Evolutionary conservation across 129 eudicot species (phyloP).

Genomic region (Chrysanthemum makinoi): DNA sequence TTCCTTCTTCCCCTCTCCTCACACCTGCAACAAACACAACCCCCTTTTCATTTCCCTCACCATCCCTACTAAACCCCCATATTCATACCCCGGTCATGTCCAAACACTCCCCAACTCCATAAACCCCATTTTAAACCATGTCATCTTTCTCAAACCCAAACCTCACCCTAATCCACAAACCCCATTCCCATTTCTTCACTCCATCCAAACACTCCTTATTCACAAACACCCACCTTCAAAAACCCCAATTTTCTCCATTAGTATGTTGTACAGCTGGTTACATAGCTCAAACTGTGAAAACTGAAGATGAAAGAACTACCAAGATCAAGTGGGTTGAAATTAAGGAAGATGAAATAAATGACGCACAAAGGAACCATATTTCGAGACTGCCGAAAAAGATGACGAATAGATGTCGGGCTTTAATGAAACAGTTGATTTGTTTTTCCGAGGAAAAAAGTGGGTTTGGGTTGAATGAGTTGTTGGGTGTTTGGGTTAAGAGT

Average conservation of each 20-base stretch:
- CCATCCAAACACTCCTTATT: constrained; percentile 5
- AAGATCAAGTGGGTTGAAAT: constrained; percentile 51
- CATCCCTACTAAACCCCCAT: background rate
- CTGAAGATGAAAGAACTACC: constrained; percentile 26
- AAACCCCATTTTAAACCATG: constrained; percentile 14
- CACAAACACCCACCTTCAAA: constrained; percentile 1
- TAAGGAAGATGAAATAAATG: constrained; percentile 39
- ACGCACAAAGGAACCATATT: constrained; percentile 65
- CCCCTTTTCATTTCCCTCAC: too few species aligned
- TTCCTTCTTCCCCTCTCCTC: background rate
- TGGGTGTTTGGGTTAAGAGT: constrained; percentile 78
- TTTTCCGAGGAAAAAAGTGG: constrained; percentile 42
- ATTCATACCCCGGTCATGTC: background rate
- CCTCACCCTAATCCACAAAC: constrained; percentile 19
- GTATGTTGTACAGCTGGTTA: constrained; percentile 25
- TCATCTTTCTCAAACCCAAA: constrained; percentile 16
- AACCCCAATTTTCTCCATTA: background rate
- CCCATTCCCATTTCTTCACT: background rate
- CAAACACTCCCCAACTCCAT: background rate
- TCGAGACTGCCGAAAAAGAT: constrained; percentile 59
- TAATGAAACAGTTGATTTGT: constrained; percentile 77
- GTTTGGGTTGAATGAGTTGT: constrained; percentile 35
- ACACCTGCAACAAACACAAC: background rate
- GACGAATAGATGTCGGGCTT: constrained; percentile 80
- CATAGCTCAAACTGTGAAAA: constrained; percentile 15